Evolutionary conservation across 345 rosid species (phyloP), one percentile per base, ranked within the genome.

Genomic region (Viola odorata): DNA sequence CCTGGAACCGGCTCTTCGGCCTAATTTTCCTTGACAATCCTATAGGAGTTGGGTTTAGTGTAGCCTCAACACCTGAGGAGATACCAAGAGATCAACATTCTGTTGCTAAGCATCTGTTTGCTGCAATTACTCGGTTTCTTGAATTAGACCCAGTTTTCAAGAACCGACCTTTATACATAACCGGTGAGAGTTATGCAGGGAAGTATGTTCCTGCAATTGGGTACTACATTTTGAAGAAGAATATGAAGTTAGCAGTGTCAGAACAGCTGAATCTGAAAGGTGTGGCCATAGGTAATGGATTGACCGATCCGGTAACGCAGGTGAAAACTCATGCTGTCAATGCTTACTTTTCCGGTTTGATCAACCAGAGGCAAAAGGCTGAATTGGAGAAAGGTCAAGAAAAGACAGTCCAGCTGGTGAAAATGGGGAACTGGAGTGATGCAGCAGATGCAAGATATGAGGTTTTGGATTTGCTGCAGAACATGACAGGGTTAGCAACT

Each of bases 161-260:
- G 66, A 9, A 62, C 14, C 81, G 95, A 9, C 89, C 89, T 0
- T 62, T 89, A 17, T 89, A 80, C 63, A 42, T 86, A 6, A 76
- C 89, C 0, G 91, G 96, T 0, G 89, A 89, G 77, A 89, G 96
- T 58, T 86, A 89, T 55, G 95, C 91, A 0, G 91, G 96, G 11
- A 85, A 87, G 61, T 87, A 85, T 49, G 83, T 83, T 6, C 91
- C 96, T 1, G 80, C 95, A 8, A 80, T 87, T 12, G 91, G 95
- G 58, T 83, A 86, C 62, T 77, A 85, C 17, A 85, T 85, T 60
- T 65, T 85, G 64, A 79, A 70, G 53, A 70, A 61, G 78, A 86
- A 79, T 53, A 63, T 10, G 49, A 55, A 11, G 40, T 61, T 72
- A 64, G 70, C 72, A 2, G 61, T 23, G 16, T 72, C 75, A 0